These are phyloP conservation scores for Bocquillonia castaneifolia DNA, from an alignment of 441 rosid species.

Conservation along the genomic window DNA sequence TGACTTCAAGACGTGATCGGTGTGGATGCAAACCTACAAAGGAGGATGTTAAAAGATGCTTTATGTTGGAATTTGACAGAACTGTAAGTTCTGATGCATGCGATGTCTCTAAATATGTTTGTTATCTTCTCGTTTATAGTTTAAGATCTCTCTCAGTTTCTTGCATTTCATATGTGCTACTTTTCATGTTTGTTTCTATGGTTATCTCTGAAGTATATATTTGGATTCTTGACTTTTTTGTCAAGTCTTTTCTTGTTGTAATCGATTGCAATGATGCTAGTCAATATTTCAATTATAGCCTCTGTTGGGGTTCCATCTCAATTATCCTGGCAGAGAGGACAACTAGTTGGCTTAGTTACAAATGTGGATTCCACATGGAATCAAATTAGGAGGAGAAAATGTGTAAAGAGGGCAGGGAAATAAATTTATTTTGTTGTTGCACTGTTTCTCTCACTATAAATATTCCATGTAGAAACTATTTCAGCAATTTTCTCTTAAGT, in stretches of 20 bases:
- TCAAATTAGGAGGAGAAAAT: not conserved
- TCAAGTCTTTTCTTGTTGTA: not conserved
- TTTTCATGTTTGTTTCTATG: not conserved
- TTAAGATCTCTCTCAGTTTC: not conserved
- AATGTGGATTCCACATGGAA: not conserved
- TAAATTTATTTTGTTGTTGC: not conserved
- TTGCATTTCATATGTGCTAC: not conserved
- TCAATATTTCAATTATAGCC: not conserved
- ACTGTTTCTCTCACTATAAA: not conserved
- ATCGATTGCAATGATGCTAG: not conserved
- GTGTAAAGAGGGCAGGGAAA: not conserved
- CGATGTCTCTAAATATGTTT: not conserved
- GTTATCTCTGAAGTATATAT: not conserved
- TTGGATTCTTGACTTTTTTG: no score
- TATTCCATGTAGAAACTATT: not conserved
- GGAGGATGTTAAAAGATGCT: conserved; percentile 88
- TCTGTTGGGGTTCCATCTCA: not conserved
- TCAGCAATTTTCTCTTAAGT: not conserved
- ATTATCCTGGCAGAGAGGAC: not conserved
- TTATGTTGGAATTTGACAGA: conserved; percentile 89
- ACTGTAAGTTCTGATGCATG: conserved; percentile 50
- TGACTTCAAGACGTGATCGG: conserved; percentile 93
- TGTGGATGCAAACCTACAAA: conserved; percentile 96
- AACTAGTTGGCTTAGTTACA: not conserved
- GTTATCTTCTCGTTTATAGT: conserved; percentile 1